phyloP scores from a whole-genome alignment of 148 eudicot species.

The Rhododendron ferrugineum region DNA sequence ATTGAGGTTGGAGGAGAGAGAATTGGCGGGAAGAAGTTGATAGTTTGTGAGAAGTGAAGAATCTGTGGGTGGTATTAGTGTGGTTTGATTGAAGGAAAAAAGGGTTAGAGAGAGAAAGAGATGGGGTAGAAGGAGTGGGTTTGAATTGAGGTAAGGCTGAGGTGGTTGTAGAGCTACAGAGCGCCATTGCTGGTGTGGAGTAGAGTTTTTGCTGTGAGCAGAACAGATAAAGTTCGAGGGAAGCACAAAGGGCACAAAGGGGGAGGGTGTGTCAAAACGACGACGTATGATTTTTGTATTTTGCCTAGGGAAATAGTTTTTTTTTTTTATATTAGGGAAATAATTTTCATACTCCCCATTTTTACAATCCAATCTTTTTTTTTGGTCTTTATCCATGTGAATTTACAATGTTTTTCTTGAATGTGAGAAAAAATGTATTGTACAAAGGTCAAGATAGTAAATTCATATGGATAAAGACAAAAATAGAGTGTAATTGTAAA shows the following conservation, averaged over 20 bases:
- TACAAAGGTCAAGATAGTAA: no score
- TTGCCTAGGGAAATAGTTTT: no score
- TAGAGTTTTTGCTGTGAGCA: constrained; percentile 19
- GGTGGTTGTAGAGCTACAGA: constrained; percentile 25
- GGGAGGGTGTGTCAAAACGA: background rate
- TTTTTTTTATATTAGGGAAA: no score
- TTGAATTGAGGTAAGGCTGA: constrained; percentile 21
- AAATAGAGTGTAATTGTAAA: no score
- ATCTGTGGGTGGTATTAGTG: constrained; percentile 8
- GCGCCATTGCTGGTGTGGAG: constrained; percentile 36
- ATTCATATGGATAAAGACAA: no score
- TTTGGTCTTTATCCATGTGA: no score
- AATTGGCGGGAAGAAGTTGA: constrained; percentile 48
- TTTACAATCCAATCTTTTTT: no score
- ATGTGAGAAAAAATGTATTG: no score
- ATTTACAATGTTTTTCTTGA: no score
- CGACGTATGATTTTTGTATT: background rate
- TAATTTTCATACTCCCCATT: no score
- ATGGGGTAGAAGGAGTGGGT: constrained; percentile 15
- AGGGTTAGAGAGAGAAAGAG: constrained; percentile 17
- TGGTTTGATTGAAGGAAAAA: constrained; percentile 7
- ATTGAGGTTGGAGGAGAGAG: constrained; percentile 21
- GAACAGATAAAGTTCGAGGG: background rate
- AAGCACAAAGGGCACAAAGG: no score
- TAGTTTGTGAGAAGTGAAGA: constrained; percentile 17